A percentile compares a stretch with the other conserved stretches of the same genome.
Evolutionary conservation across 2,329 filamentous ascomycete species (phyloP).

Genomic region (Trichoderma atrobrunneum): DNA sequence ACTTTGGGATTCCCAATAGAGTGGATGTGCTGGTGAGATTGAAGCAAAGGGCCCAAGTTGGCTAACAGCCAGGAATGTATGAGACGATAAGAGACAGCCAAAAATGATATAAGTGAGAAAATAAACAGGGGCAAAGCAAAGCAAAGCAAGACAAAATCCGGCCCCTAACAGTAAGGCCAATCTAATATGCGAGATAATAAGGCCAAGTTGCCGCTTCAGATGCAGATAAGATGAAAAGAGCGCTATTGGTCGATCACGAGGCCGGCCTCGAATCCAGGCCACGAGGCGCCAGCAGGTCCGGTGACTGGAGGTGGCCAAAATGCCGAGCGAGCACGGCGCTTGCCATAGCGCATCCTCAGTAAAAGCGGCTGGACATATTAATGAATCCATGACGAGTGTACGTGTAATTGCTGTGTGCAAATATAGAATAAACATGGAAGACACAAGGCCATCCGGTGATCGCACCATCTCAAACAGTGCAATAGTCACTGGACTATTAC

Average conservation of each 20-base stretch:
- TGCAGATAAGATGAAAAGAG: slow-evolving; percentile 9
- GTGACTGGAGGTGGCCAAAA: slow-evolving; percentile 12
- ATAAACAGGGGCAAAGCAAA: background rate
- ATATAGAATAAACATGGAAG: background rate
- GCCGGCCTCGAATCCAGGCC: slow-evolving; percentile 9
- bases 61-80: background rate
- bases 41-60: background rate
- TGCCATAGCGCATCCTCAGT: background rate
- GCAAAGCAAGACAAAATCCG: background rate
- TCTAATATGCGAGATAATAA: background rate
- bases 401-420: background rate
- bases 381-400: background rate
- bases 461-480: background rate
- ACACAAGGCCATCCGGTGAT: background rate
- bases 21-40: background rate
- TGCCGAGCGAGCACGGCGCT: background rate
- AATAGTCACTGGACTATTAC: background rate
- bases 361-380: too few species aligned
- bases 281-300: slow-evolving; percentile 15
- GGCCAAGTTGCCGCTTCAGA: background rate
- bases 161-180: background rate
- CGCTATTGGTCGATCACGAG: slow-evolving; percentile 20
- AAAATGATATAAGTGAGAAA: background rate
- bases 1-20: background rate
- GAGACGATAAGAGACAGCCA: background rate